Conservation (phyloP, 2,329 filamentous ascomycete species). For the Bipolaris gigantea region DNA sequence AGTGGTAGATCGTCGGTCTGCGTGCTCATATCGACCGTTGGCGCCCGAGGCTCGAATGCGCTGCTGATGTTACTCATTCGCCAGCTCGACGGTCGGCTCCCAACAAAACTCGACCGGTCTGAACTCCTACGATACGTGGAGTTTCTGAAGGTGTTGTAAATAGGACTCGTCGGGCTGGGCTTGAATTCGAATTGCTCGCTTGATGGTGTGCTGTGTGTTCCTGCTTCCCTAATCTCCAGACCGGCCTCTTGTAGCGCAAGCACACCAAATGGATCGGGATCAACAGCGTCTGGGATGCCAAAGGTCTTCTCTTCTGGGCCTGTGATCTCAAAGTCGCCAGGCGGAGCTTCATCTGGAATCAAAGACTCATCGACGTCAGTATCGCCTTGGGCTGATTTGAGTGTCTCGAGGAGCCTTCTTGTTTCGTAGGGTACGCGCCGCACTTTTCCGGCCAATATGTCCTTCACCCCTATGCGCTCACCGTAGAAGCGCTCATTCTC, state of each 20-base stretch:
- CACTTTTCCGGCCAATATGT: slow-evolving; percentile 66
- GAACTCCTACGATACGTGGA: slow-evolving; percentile 67
- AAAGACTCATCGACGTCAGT: slow-evolving; percentile 69
- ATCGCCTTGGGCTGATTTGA: slow-evolving; percentile 86
- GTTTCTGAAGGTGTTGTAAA: slow-evolving; percentile 61
- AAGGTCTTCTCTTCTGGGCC: slow-evolving; percentile 59
- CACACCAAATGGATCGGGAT: slow-evolving; percentile 91
- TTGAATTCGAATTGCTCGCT: slow-evolving; percentile 84
- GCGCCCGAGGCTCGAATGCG: slow-evolving; percentile 60
- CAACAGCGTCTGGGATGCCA: slow-evolving; percentile 75
- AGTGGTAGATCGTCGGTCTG: slow-evolving; percentile 25
- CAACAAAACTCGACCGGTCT: slow-evolving; percentile 64
- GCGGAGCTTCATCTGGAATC: slow-evolving; percentile 71
- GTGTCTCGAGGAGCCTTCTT: slow-evolving; percentile 72
- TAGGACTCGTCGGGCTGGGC: slow-evolving; percentile 73
- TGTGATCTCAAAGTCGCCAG: slow-evolving; percentile 69
- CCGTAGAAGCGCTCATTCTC: slow-evolving; percentile 88
- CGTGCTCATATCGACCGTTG: slow-evolving; percentile 51
- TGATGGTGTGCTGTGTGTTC: slow-evolving; percentile 69
- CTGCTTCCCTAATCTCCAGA: slow-evolving; percentile 87
- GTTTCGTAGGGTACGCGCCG: slow-evolving; percentile 59
- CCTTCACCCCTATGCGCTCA: slow-evolving; percentile 61
- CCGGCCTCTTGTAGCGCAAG: slow-evolving; percentile 88
- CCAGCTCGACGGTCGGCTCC: slow-evolving; percentile 68
- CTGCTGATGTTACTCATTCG: slow-evolving; percentile 69